Evolutionary conservation across 805 yeast species (phyloP).

Genomic region (Zygoascus biomembranicola): DNA sequence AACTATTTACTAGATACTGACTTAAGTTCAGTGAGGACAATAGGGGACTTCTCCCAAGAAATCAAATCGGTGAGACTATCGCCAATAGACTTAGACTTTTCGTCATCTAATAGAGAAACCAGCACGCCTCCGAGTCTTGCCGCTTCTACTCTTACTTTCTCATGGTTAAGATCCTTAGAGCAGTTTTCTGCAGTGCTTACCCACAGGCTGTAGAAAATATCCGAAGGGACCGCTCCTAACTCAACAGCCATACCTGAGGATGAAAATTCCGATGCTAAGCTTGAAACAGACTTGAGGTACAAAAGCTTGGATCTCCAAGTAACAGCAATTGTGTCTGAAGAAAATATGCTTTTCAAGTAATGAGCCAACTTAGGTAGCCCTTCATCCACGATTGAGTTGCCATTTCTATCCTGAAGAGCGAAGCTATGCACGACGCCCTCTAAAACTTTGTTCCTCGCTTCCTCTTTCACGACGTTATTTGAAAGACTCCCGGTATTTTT

Average conservation of each 20-base stretch:
- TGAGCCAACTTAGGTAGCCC: slow-evolving; percentile 19
- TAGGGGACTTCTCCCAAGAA: slow-evolving; percentile 38
- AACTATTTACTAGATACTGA: slow-evolving; percentile 1
- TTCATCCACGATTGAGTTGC: slow-evolving; percentile 23
- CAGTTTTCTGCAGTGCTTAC: slow-evolving; percentile 2
- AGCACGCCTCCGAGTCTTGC: slow-evolving; percentile 31
- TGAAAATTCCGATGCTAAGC: slow-evolving; percentile 14
- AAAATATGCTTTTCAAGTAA: slow-evolving; percentile 21
- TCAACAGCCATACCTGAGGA: slow-evolving; percentile 8
- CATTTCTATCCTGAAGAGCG: background rate
- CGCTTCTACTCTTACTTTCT: slow-evolving; percentile 50
- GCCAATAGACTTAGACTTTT: slow-evolving; percentile 2
- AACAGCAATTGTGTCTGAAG: slow-evolving; percentile 22
- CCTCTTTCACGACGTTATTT: slow-evolving; percentile 9
- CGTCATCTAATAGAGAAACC: slow-evolving; percentile 7
- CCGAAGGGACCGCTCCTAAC: background rate
- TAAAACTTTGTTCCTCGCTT: slow-evolving; percentile 11
- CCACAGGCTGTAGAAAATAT: slow-evolving; percentile 10
- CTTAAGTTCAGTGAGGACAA: slow-evolving; percentile 30
- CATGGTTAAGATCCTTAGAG: slow-evolving; percentile 25
- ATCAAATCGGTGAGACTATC: slow-evolving; percentile 18
- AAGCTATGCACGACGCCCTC: slow-evolving; percentile 13
- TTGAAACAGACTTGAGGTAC: slow-evolving; percentile 34
- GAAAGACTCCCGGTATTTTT: slow-evolving; percentile 5
- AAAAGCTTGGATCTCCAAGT: slow-evolving; percentile 59